Conservation (phyloP, 2,329 filamentous ascomycete species). For the Lachnellula subtilissima region DNA sequence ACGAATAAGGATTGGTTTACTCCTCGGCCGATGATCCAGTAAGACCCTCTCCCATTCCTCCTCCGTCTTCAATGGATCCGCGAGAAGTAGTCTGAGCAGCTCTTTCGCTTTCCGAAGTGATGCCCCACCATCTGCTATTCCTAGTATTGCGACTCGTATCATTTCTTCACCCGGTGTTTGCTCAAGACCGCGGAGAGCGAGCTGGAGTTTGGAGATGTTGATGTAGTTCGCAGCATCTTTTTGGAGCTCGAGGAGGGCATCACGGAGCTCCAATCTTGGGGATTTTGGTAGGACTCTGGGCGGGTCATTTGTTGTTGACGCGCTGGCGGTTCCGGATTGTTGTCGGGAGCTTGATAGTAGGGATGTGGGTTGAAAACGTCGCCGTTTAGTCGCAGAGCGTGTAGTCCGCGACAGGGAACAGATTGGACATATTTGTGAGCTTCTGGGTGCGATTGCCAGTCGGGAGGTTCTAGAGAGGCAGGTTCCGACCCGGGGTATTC, state of each 20-base stretch:
- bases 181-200: slow-evolving; percentile 62
- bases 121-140: slow-evolving; percentile 34
- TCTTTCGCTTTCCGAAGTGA: slow-evolving; percentile 50
- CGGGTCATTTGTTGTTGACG: not conserved
- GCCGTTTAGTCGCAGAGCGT: not conserved
- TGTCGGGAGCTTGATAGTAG: slow-evolving; percentile 10
- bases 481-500: slow-evolving; percentile 23
- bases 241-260: slow-evolving; percentile 54
- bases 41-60: slow-evolving; percentile 64
- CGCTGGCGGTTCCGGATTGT: slow-evolving; percentile 9
- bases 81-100: slow-evolving; percentile 64
- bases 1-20: slow-evolving; percentile 59
- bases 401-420: slow-evolving; percentile 18
- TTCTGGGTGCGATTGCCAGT: slow-evolving; percentile 6
- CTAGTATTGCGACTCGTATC: slow-evolving; percentile 54
- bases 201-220: slow-evolving; percentile 65
- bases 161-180: slow-evolving; percentile 53
- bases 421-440: slow-evolving; percentile 22
- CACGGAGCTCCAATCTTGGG: slow-evolving; percentile 20
- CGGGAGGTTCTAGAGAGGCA: slow-evolving; percentile 11
- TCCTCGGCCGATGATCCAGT: slow-evolving; percentile 36
- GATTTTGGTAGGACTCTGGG: not conserved
- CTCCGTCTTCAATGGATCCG: slow-evolving; percentile 61
- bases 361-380: too few relatives aligned
- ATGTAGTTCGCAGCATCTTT: slow-evolving; percentile 56